Percentiles rank a stretch among this genome's conserved stretches.
Conservation (phyloP, 225 moss, liverwort and hornwort genomes). For the Asterella californica region DNA sequence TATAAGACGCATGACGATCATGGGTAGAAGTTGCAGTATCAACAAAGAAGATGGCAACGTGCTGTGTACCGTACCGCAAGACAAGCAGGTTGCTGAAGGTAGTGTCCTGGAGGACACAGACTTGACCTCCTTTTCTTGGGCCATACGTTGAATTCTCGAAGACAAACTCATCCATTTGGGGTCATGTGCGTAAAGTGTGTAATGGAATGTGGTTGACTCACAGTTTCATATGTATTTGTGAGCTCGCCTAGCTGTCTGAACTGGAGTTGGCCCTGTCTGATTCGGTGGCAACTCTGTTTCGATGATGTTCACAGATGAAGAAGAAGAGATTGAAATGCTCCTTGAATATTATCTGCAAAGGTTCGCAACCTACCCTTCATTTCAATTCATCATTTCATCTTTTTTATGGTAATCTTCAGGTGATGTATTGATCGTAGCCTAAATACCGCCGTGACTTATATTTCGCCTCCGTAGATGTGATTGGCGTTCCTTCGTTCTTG, state of each 20-base stretch:
- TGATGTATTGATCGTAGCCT: not conserved
- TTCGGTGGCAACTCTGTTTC: not conserved
- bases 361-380: constrained; percentile 25
- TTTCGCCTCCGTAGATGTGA: no score
- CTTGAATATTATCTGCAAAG: constrained; percentile 95
- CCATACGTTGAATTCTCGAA: not conserved
- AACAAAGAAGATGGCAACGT: constrained; percentile 49
- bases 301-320: constrained; percentile 69
- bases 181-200: not conserved
- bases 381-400: not conserved
- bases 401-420: not conserved
- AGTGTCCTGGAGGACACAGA: not conserved
- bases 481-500: no score
- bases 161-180: not conserved
- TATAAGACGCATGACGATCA: constrained; percentile 87
- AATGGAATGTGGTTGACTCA: not conserved
- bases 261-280: not conserved
- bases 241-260: not conserved
- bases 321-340: constrained; percentile 98
- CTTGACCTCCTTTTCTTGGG: not conserved
- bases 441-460: not conserved
- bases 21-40: constrained; percentile 69
- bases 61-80: constrained; percentile 62
- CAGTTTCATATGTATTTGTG: not conserved
- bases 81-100: constrained; percentile 89